Evolutionary conservation across 805 yeast genomes (phyloP).

Genomic region (Ogataea nakhonphanomensis): DNA sequence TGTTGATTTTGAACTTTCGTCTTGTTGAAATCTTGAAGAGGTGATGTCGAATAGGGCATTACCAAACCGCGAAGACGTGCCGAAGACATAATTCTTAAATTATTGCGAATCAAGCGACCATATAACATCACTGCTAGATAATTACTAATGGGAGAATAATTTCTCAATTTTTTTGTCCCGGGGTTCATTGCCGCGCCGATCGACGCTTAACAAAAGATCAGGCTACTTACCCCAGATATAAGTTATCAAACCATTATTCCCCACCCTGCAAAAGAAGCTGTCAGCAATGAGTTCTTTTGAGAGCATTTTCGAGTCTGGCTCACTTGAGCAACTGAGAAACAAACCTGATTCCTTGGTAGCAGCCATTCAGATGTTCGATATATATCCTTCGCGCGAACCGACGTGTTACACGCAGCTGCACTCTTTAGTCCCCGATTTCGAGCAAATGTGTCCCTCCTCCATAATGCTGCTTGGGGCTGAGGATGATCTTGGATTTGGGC

Average conservation of each 20-base stretch:
- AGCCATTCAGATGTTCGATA: slow-evolving; percentile 19
- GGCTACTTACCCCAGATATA: slow-evolving; percentile 8
- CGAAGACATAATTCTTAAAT: background rate
- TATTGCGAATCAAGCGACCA: slow-evolving; percentile 1
- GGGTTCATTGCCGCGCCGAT: slow-evolving; percentile 9
- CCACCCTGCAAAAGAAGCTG: background rate
- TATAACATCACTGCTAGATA: background rate
- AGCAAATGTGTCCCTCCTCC: slow-evolving; percentile 13
- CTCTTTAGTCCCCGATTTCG: slow-evolving; percentile 6
- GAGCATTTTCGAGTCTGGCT: slow-evolving; percentile 6
- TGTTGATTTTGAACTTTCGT: slow-evolving; percentile 34
- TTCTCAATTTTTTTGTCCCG: slow-evolving; percentile 1
- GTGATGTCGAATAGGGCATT: slow-evolving; percentile 4
- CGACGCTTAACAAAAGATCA: slow-evolving; percentile 2
- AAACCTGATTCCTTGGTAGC: slow-evolving; percentile 22
- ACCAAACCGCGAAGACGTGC: background rate
- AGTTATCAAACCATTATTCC: background rate
- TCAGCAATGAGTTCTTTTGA: background rate
- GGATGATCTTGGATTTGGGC: slow-evolving; percentile 22
- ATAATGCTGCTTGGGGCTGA: slow-evolving; percentile 19
- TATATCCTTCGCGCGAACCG: slow-evolving; percentile 2
- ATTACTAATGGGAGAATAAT: background rate
- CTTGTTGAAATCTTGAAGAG: slow-evolving; percentile 28
- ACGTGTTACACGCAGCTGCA: background rate
- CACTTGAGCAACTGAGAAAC: slow-evolving; percentile 10